Conservation (phyloP, 2,329 filamentous ascomycete species). For the Leptographium radiaticola region DNA sequence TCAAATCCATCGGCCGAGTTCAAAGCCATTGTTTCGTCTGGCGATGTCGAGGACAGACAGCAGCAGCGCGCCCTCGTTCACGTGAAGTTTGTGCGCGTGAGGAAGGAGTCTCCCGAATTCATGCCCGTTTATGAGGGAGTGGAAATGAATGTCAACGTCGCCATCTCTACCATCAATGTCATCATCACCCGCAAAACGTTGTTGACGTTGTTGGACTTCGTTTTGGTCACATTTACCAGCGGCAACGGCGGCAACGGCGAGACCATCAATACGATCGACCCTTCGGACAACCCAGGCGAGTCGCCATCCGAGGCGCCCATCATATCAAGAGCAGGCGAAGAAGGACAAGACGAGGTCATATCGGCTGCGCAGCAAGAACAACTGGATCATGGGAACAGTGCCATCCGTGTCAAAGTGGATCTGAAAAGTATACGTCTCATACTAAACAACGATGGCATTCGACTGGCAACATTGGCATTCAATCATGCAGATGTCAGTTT, state of each 20-base stretch:
- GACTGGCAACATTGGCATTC: constrained; percentile 82
- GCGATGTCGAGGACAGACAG: constrained; percentile 55
- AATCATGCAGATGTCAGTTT: constrained; percentile 87
- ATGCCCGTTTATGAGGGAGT: constrained; percentile 84
- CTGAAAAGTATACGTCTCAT: constrained; percentile 89
- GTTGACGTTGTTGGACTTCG: constrained; percentile 84
- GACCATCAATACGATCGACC: constrained; percentile 25
- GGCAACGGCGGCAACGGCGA: constrained; percentile 31
- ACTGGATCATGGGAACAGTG: constrained; percentile 36
- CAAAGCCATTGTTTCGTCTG: constrained; percentile 91
- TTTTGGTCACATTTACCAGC: constrained; percentile 74
- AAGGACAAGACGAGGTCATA: neutral
- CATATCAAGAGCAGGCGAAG: neutral
- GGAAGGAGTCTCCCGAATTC: constrained; percentile 84
- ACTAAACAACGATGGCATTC: constrained; percentile 93
- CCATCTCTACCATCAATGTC: constrained; percentile 89
- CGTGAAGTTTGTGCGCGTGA: constrained; percentile 82
- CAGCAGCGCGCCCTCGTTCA: constrained; percentile 72
- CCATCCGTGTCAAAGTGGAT: constrained; percentile 86
- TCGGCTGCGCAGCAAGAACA: neutral
- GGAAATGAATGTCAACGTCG: constrained; percentile 82
- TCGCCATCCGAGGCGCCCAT: neutral
- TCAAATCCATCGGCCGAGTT: constrained; percentile 82
- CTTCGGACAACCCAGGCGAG: neutral
- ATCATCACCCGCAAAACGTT: constrained; percentile 89